Evolutionary conservation across 257 asterid genomes (phyloP).

Genomic region (Solanum habrochaites): DNA sequence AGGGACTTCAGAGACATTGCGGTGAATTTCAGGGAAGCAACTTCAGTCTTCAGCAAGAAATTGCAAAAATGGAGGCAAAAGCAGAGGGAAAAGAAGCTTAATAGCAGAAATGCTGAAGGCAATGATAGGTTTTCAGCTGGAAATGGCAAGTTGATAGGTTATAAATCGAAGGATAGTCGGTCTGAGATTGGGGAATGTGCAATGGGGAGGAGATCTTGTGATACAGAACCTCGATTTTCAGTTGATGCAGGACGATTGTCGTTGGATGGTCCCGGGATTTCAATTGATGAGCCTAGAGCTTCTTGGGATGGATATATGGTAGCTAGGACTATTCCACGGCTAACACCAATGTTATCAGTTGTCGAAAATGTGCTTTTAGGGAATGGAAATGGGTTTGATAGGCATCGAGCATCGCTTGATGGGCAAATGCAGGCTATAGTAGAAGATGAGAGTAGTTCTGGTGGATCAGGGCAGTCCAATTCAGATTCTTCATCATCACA

Average conservation of each 20-base stretch:
- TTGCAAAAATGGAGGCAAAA: constrained; percentile 74
- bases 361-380: constrained; percentile 52
- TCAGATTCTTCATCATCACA: constrained; percentile 83
- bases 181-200: constrained; percentile 26
- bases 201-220: constrained; percentile 62
- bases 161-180: constrained; percentile 21
- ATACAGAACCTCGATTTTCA: constrained; percentile 50
- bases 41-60: constrained; percentile 77
- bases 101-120: constrained; percentile 2
- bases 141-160: neutral
- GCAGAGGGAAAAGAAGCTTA: constrained; percentile 30
- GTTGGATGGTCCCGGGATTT: constrained; percentile 16
- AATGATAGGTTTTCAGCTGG: constrained; percentile 1
- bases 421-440: constrained; percentile 81
- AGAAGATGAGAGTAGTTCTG: constrained; percentile 73
- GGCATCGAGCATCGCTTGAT: constrained; percentile 55
- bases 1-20: constrained; percentile 57
- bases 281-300: constrained; percentile 86
- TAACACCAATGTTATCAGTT: constrained; percentile 73
- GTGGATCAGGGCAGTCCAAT: constrained; percentile 64
- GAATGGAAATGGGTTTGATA: constrained; percentile 32
- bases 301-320: constrained; percentile 98
- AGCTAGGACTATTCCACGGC: constrained; percentile 77
- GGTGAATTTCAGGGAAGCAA: constrained; percentile 54
- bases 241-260: constrained; percentile 40